Conservation (phyloP, 352 stramenopile species). For the Phytopythium montanum region DNA sequence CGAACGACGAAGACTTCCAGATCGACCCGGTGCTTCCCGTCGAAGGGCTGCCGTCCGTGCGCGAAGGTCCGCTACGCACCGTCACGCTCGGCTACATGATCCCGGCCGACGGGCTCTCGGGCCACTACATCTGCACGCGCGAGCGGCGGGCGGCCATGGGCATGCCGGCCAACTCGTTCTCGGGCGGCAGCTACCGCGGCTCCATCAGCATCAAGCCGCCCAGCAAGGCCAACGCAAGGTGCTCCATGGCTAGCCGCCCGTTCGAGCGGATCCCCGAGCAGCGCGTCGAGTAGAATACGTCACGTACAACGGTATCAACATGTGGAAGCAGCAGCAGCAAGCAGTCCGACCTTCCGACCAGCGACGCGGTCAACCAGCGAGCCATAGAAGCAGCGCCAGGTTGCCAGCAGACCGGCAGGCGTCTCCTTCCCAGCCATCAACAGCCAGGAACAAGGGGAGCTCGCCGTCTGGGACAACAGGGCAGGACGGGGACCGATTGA, state of each 20-base stretch:
- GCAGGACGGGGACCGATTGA: too few relatives aligned
- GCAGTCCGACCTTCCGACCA: not conserved
- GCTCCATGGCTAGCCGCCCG: conserved; percentile 32
- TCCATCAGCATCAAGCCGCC: conserved; percentile 68
- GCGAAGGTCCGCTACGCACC: conserved; percentile 44
- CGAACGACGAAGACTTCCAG: conserved; percentile 78
- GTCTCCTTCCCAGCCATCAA: not conserved
- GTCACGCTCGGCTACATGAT: conserved; percentile 77
- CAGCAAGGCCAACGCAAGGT: conserved; percentile 42
- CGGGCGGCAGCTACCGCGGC: conserved; percentile 67
- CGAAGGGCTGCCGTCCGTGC: conserved; percentile 47
- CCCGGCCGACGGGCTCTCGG: conserved; percentile 53
- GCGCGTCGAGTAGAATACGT: conserved; percentile 54
- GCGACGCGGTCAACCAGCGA: not conserved
- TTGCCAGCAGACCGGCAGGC: too few relatives aligned
- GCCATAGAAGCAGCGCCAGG: not conserved
- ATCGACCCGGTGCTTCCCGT: conserved; percentile 79
- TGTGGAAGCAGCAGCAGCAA: not conserved
- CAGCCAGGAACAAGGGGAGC: not conserved
- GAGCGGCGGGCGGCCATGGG: conserved; percentile 34
- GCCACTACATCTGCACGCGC: conserved; percentile 82
- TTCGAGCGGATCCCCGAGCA: conserved; percentile 66
- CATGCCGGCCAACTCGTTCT: conserved; percentile 58
- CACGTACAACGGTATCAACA: conserved; percentile 7
- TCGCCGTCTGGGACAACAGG: not conserved